Conservation (phyloP, 306 rosid species). For the Lathyrus oleraceus region DNA sequence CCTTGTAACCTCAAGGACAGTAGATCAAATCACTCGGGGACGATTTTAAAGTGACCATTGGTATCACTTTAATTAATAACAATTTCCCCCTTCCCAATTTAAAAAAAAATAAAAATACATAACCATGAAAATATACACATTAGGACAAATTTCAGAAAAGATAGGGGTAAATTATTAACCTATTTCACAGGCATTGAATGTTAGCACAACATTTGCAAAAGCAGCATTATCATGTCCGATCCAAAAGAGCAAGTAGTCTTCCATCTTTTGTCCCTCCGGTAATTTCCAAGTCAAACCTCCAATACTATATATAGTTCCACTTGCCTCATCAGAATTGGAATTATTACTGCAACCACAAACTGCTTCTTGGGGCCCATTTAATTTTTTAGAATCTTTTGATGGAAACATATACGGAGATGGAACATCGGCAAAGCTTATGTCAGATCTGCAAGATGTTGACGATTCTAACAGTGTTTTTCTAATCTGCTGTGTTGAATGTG, state of each 20-base stretch:
- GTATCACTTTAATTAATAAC: too few species aligned
- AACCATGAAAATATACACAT: neutral
- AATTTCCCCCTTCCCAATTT: too few species aligned
- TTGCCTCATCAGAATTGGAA: conserved; percentile 33
- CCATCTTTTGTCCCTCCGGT: conserved; percentile 62
- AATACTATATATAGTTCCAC: conserved; percentile 44
- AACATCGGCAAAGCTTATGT: conserved; percentile 61
- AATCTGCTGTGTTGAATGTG: conserved; percentile 51
- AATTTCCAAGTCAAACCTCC: conserved; percentile 86
- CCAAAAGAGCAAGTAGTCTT: conserved; percentile 76
- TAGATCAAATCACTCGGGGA: too few species aligned
- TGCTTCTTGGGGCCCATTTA: conserved; percentile 41
- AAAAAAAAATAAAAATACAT: too few species aligned
- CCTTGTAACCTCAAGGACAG: too few species aligned
- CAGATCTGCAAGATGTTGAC: conserved; percentile 31
- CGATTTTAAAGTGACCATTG: too few species aligned
- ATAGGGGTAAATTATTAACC: conserved; percentile 46
- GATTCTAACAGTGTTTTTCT: conserved; percentile 50
- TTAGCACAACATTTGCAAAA: conserved; percentile 77
- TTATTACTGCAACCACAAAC: conserved; percentile 29
- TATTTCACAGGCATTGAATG: conserved; percentile 84
- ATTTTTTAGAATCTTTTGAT: conserved; percentile 41
- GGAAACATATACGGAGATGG: conserved; percentile 63
- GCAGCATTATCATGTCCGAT: conserved; percentile 83
- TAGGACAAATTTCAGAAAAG: conserved; percentile 5